Percentiles rank a stretch among this genome's conserved stretches.
Evolutionary conservation across 768 basidiomycete species (phyloP).

Genomic region (Tricholoma saponaceum): DNA sequence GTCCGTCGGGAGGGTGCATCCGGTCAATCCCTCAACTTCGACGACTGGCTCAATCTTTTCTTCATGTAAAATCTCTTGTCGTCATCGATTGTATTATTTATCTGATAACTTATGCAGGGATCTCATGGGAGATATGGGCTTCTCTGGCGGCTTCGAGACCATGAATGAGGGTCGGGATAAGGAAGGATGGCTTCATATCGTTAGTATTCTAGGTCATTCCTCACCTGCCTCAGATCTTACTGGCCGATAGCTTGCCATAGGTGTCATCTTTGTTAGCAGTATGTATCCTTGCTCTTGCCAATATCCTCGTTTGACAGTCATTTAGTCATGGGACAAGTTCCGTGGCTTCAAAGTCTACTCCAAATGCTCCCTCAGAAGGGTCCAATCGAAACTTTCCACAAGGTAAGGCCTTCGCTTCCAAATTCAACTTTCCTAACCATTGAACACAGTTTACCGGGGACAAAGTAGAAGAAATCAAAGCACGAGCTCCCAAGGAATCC

Average conservation of each 20-base stretch:
- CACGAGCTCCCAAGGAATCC: background rate
- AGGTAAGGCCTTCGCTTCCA: background rate
- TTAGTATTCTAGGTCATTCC: background rate
- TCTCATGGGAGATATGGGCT: constrained; percentile 1
- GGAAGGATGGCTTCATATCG: background rate
- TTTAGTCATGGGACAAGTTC: constrained; percentile 1
- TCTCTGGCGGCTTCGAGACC: background rate
- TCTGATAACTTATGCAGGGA: background rate
- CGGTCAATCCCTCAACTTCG: background rate
- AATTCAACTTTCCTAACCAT: background rate
- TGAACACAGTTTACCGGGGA: background rate
- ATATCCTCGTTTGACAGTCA: background rate
- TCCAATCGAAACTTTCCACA: background rate
- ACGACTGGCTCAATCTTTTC: background rate
- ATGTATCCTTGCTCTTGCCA: background rate
- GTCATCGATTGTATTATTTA: background rate
- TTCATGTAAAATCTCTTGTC: background rate
- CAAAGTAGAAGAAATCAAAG: background rate
- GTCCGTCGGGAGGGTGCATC: background rate
- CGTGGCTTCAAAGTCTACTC: background rate
- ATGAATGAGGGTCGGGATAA: background rate
- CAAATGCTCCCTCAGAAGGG: background rate
- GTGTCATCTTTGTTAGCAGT: background rate
- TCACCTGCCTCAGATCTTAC: background rate
- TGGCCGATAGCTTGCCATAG: background rate